phyloP scores from a whole-genome alignment of 768 basidiomycete species.

The Lactifluus subvellereus region DNA sequence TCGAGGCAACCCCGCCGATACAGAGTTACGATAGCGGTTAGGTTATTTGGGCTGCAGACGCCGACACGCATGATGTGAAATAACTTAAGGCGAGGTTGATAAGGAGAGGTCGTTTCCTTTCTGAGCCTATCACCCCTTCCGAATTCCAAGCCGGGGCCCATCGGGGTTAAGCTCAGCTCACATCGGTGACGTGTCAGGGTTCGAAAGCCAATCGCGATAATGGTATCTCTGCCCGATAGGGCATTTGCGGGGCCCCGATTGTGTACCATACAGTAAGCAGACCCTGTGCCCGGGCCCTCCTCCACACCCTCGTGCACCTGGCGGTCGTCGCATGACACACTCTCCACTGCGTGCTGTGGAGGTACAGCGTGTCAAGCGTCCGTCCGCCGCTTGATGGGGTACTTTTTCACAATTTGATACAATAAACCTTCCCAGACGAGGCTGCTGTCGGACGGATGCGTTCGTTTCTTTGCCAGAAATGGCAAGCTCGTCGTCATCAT shows the following conservation, averaged over 20 bases:
- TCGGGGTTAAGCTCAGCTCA: background rate
- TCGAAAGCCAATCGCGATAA: slow-evolving; percentile 7
- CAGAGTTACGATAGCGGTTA: background rate
- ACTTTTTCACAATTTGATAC: too few species aligned
- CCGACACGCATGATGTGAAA: background rate
- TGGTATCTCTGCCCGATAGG: background rate
- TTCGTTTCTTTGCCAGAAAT: background rate
- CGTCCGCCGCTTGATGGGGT: background rate
- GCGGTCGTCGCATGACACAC: too few species aligned
- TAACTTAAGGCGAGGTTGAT: background rate
- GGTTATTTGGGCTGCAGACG: background rate
- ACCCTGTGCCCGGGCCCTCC: background rate
- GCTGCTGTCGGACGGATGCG: background rate
- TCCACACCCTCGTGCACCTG: background rate
- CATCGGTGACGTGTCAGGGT: slow-evolving; percentile 9
- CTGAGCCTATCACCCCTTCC: background rate
- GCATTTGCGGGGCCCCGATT: slow-evolving; percentile 9
- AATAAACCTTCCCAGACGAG: too few species aligned
- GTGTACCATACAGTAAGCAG: background rate
- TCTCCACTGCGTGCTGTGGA: too few species aligned
- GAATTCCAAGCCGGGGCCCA: background rate
- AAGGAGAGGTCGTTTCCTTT: background rate
- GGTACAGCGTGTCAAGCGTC: background rate
- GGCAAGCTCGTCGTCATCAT: background rate
- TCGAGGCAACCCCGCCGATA: too few species aligned